These are phyloP conservation scores for Nadsonia commutata DNA, from an alignment of 1,139 yeast genomes.

Conservation along the genomic window DNA sequence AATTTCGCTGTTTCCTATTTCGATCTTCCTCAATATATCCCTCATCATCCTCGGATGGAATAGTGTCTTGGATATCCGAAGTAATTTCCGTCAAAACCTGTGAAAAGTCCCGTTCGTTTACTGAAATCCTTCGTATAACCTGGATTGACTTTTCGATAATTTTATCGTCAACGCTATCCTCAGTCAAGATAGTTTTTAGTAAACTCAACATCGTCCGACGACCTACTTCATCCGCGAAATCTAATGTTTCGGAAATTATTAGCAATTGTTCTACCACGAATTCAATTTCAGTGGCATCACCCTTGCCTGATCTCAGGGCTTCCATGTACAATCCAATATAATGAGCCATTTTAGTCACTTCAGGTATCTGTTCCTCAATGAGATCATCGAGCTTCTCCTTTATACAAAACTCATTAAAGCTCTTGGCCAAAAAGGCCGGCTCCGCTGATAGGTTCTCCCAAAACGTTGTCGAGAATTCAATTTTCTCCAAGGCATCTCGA, in stretches of 20 bases:
- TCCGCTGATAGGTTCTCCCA: conserved; percentile 69
- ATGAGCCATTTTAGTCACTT: conserved; percentile 56
- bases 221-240: conserved; percentile 85
- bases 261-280: conserved; percentile 66
- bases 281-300: conserved; percentile 44
- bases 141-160: conserved; percentile 44
- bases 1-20: conserved; percentile 13
- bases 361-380: conserved; percentile 67
- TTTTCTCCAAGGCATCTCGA: conserved; percentile 42
- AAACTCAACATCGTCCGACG: conserved; percentile 68
- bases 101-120: conserved; percentile 71
- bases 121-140: conserved; percentile 56
- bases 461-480: conserved; percentile 41
- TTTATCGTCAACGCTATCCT: conserved; percentile 33
- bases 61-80: conserved; percentile 61
- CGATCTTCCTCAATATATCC: conserved; percentile 8
- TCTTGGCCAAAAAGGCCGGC: conserved; percentile 54
- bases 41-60: conserved; percentile 24
- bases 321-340: conserved; percentile 39
- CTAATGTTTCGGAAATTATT: conserved; percentile 53
- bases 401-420: conserved; percentile 50
- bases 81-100: conserved; percentile 77
- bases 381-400: conserved; percentile 38
- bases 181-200: conserved; percentile 31
- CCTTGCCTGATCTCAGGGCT: conserved; percentile 29